phyloP scores from a whole-genome alignment of 306 rosid genomes.

The Quercus engelmannii region DNA sequence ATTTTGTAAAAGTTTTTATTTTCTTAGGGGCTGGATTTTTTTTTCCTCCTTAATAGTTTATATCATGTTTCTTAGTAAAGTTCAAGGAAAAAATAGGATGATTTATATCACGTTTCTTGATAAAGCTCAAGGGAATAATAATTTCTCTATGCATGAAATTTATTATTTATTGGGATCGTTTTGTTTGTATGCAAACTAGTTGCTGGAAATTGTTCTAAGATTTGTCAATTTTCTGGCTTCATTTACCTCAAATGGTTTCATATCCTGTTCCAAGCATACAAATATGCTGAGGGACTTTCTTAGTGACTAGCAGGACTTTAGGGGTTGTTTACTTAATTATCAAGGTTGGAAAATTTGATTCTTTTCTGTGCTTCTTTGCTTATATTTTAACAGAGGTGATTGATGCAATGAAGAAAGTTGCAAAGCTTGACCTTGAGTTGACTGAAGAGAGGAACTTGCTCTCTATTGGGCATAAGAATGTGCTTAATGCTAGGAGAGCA shows the following conservation, averaged over 20 bases:
- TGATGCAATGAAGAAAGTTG: slow-evolving; percentile 84
- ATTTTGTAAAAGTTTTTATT: neutral
- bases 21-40: neutral
- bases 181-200: neutral
- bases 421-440: slow-evolving; percentile 74
- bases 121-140: neutral
- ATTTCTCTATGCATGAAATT: neutral
- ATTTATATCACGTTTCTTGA: neutral
- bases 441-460: slow-evolving; percentile 86
- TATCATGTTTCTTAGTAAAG: no score
- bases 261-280: no score
- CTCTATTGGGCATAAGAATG: slow-evolving; percentile 82
- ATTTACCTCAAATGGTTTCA: no score
- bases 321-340: neutral
- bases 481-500: slow-evolving; percentile 76
- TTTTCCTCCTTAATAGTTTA: no score
- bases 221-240: no score
- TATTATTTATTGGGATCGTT: neutral
- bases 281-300: neutral
- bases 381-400: slow-evolving; percentile 64
- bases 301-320: neutral
- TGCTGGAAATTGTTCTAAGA: neutral
- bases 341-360: slow-evolving; percentile 16
- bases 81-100: no score
- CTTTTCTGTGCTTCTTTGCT: neutral